phyloP scores from a whole-genome alignment of 805 yeast species.

The Pichia deserticola region DNA sequence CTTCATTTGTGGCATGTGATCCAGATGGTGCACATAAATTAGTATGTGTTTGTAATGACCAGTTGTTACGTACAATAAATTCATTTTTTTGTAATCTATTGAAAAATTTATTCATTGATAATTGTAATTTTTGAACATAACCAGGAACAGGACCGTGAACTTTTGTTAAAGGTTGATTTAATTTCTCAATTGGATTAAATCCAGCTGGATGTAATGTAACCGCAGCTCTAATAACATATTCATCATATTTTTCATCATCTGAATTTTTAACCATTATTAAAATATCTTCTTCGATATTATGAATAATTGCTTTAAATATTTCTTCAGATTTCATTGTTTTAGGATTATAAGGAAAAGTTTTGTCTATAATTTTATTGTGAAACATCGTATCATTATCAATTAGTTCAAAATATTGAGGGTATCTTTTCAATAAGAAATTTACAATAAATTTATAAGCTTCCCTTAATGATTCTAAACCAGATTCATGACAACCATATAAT shows the following conservation, averaged over 20 bases:
- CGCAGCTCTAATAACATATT: constrained; percentile 51
- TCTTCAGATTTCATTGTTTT: constrained; percentile 8
- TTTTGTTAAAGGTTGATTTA: constrained; percentile 46
- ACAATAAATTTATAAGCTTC: constrained; percentile 28
- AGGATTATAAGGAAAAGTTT: constrained; percentile 29
- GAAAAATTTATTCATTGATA: constrained; percentile 64
- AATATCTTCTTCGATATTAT: constrained; percentile 55
- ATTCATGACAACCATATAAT: constrained; percentile 18
- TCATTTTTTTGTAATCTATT: constrained; percentile 44
- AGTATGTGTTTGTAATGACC: constrained; percentile 61
- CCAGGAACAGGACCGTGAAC: constrained; percentile 72
- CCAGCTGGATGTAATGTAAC: constrained; percentile 65
- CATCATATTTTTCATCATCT: constrained; percentile 36
- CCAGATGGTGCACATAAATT: constrained; percentile 39
- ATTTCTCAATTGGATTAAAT: constrained; percentile 52
- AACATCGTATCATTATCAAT: constrained; percentile 17
- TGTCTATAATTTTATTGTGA: constrained; percentile 36
- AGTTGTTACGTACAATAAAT: constrained; percentile 57
- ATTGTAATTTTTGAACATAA: constrained; percentile 45
- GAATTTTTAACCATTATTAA: constrained; percentile 40
- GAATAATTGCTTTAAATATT: constrained; percentile 14
- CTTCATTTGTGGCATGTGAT: constrained; percentile 33
- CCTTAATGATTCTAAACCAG: constrained; percentile 30
- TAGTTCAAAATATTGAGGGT: constrained; percentile 43
- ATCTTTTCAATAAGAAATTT: constrained; percentile 36